Evolutionary conservation across 106 monocot genomes (phyloP).

Genomic region (Phalaenopsis aphrodite): DNA sequence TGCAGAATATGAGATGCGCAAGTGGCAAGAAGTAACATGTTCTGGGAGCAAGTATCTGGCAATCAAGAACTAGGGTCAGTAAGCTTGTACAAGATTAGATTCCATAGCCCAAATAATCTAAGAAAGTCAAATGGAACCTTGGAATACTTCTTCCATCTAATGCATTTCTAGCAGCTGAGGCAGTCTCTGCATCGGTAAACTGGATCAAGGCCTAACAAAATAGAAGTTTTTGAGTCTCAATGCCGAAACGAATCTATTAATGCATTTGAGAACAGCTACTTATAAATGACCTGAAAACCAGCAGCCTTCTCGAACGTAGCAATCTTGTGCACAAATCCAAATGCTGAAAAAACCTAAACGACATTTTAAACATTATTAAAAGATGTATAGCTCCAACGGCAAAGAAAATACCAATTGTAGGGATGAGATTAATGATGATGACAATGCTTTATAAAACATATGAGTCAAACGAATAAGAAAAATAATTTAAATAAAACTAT

Average conservation of each 20-base stretch:
- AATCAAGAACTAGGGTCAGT: too few relatives aligned
- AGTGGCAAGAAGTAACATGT: background rate
- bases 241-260: too few relatives aligned
- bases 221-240: too few relatives aligned
- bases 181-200: constrained; percentile 45
- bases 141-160: constrained; percentile 66
- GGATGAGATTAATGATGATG: too few relatives aligned
- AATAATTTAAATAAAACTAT: too few relatives aligned
- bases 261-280: too few relatives aligned
- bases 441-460: too few relatives aligned
- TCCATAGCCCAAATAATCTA: background rate
- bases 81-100: background rate
- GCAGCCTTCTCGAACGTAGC: constrained; percentile 63
- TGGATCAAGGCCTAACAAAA: constrained; percentile 46
- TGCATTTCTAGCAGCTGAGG: constrained; percentile 41
- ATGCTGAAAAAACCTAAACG: constrained; percentile 56
- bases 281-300: constrained; percentile 47
- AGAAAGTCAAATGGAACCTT: constrained; percentile 14
- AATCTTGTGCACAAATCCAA: constrained; percentile 69
- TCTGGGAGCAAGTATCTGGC: background rate
- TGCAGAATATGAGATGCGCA: background rate
- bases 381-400: too few relatives aligned
- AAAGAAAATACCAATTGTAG: too few relatives aligned
- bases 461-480: too few relatives aligned
- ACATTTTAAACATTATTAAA: too few relatives aligned